Percentiles rank a stretch among this genome's conserved stretches.
These are phyloP conservation scores for Linum trigynum DNA, from an alignment of 345 rosid genomes.

Conservation along the genomic window DNA sequence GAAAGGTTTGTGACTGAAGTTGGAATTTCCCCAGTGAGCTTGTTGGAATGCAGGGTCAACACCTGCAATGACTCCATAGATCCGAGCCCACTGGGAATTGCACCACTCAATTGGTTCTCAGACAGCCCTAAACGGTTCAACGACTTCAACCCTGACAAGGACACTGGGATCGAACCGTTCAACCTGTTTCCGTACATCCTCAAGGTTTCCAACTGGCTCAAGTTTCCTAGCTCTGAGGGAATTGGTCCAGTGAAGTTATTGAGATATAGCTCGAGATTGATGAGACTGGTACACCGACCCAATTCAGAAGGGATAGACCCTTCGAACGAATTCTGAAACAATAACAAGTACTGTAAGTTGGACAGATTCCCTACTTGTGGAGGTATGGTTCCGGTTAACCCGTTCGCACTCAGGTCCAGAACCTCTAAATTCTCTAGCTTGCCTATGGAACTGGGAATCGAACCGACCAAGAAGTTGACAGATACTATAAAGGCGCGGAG, in stretches of 20 bases:
- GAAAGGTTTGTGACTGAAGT: constrained; percentile 45
- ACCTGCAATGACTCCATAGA: constrained; percentile 41
- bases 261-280: constrained; percentile 37
- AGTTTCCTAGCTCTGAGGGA: constrained; percentile 60
- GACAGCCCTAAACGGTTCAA: constrained; percentile 58
- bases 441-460: constrained; percentile 55
- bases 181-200: constrained; percentile 42
- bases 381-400: constrained; percentile 52
- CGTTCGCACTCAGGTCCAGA: constrained; percentile 51
- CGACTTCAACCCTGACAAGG: constrained; percentile 43
- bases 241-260: constrained; percentile 54
- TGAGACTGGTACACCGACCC: constrained; percentile 46
- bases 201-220: constrained; percentile 36
- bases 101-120: constrained; percentile 47
- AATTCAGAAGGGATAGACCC: constrained; percentile 61
- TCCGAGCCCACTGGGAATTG: constrained; percentile 45
- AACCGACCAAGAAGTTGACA: constrained; percentile 41
- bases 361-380: constrained; percentile 57
- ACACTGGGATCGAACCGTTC: constrained; percentile 58
- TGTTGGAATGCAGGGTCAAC: constrained; percentile 61
- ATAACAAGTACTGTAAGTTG: constrained; percentile 30
- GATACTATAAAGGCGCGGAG: constrained; percentile 43
- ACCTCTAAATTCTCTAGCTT: constrained; percentile 37
- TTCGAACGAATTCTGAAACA: constrained; percentile 38
- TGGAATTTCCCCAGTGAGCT: constrained; percentile 55